Conservation (phyloP, 257 asterid species). For the Schizonepeta tenuifolia region DNA sequence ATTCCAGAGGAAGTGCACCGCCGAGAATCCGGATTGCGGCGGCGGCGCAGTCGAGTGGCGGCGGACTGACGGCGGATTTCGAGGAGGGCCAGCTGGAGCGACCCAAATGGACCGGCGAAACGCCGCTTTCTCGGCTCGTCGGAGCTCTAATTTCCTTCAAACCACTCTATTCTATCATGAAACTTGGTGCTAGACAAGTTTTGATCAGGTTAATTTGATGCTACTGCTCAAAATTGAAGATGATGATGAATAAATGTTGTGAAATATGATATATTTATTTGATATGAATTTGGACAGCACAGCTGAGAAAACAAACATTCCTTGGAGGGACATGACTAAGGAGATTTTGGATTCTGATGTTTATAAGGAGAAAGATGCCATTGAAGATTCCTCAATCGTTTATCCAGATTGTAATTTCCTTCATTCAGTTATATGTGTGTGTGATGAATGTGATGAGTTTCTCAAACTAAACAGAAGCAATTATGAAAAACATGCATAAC, state of each 20-base stretch:
- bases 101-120: conserved; percentile 87
- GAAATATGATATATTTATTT: neutral
- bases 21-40: conserved; percentile 48
- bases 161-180: conserved; percentile 77
- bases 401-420: conserved; percentile 86
- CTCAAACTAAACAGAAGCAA: neutral
- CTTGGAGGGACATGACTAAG: conserved; percentile 89
- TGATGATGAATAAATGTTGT: neutral
- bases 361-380: conserved; percentile 65
- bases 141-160: conserved; percentile 79
- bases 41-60: conserved; percentile 46
- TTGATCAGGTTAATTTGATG: conserved; percentile 54
- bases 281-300: conserved; percentile 69
- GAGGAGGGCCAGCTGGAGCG: conserved; percentile 87
- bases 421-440: neutral
- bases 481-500: too few species aligned
- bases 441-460: neutral
- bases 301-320: conserved; percentile 91
- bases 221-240: neutral
- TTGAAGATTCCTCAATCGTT: conserved; percentile 64
- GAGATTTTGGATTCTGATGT: conserved; percentile 88
- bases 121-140: conserved; percentile 82
- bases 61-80: conserved; percentile 43
- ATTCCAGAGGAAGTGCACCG: conserved; percentile 36
- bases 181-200: conserved; percentile 91